Evolutionary conservation across 441 rosid species (phyloP), one percentile per base, ranked within the genome.

Genomic region (Theobroma grandiflorum): DNA sequence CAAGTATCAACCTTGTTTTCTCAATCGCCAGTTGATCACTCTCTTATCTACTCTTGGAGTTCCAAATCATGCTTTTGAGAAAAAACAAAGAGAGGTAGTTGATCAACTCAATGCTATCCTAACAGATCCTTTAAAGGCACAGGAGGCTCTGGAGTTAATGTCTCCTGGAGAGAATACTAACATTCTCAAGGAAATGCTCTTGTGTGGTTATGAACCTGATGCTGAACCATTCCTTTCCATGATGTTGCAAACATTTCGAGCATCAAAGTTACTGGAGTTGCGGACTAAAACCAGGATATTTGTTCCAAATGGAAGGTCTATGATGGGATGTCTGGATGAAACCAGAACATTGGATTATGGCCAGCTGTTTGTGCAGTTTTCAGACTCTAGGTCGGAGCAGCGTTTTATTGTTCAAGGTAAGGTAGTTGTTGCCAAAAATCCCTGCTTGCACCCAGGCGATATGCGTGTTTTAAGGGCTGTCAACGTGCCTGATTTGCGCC

Each of bases 361-460:
- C 10, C 78, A 88, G 73, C 87, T 86, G 47, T 85, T 86, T 83
- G 91, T 86, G 84, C 88, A 85, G 76, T 76, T 42, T 66, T 83
- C 90, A 2, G 70, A 40, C 8, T 47, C 78, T 18, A 33, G 75
- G 72, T 63, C 78, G 20, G 45, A 22, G 2, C 66, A 63, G 59
- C 6, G 11, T 15, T 70, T 26, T 52, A 20, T 82, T 63, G 47
- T 82, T 65, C 2, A n/a, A 50, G 89, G 88, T 55, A 72, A 31
- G n/a, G 86, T 91, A 1, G 82, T 92, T 26, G 89, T 92, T 49
- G 92, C 93, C 0, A 91, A 90, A 79, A 90, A 90, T 78, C 93
- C 93, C 38, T 88, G 94, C 73, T 79, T 90, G 78, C 94, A 92
- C 76, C 92, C 94, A 1, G 96, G 93, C 0, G 94, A 92, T 74